Evolutionary conservation across 179 eudicot genomes (phyloP), one percentile per base, ranked within the genome.

Genomic region (Sideroxylon spinosum): DNA sequence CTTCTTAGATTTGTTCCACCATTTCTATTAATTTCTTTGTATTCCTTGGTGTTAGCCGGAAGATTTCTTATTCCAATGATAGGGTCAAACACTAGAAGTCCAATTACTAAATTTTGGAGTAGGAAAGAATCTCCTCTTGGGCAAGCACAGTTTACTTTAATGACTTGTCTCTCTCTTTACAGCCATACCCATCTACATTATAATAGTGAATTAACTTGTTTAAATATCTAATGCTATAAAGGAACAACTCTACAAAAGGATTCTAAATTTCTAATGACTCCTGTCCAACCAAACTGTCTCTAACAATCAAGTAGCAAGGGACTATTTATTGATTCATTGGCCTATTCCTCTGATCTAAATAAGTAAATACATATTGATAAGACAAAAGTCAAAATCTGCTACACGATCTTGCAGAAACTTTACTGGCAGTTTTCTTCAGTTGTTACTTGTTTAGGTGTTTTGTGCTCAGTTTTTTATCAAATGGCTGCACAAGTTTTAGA

Each of bases 401-500:
- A n/a, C 25, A 59, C 63, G 8, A 59, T 59, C 63, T 59, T 59
- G 25, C 25, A 7, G 8, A 59, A n/a, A 4, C 63, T 6, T 4
- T 11, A 6, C 23, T n/a, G 6, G 8, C 63, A n/a, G 17, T 4
- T 12, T 16, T 12, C n/a, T 25, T 26, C 17, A 26, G 16, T 63
- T 63, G 67, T 3, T 1, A 63, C 4, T 25, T 10, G 16, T 16
- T 65, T 65, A 28, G 69, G n/a, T 65, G 69, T 7, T 10, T 65
- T 65, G 19, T 7, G 46, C 14, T 65, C 7, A 9, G 46, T 1
- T 28, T 65, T 65, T 44, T 65, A 67, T 67, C 13, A 9, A 67
- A 32, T 67, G 49, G 50, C 71, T 67, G 71, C 44, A 32, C 71
- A 67, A 67, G 11, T 66, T 37, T 46, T 22, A n/a, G 56, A 48